Conservation (phyloP, 805 yeast species). For the Saccharomycopsis oosterbeekiorum region DNA sequence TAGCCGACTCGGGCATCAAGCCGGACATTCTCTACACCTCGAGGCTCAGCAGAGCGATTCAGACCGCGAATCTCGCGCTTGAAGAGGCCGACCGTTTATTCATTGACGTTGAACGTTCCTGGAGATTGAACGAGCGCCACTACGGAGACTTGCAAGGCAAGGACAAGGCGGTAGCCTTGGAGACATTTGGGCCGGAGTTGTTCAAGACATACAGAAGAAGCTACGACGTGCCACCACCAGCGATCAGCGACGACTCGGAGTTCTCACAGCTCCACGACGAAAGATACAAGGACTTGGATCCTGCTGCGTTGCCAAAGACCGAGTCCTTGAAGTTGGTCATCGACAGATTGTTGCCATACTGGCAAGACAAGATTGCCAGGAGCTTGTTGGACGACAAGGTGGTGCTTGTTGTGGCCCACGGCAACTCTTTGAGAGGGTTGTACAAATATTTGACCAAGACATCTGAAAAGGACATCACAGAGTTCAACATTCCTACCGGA, state of each 20-base stretch:
- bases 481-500: conserved; percentile 96
- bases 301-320: conserved; percentile 80
- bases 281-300: conserved; percentile 79
- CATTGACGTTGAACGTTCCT: conserved; percentile 86
- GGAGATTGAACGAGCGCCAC: conserved; percentile 99
- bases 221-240: conserved; percentile 93
- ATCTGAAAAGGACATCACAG: conserved; percentile 86
- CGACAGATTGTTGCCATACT: conserved; percentile 93
- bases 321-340: conserved; percentile 92
- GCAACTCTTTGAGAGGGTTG: conserved; percentile 94
- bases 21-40: conserved; percentile 92
- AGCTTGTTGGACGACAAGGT: conserved; percentile 82
- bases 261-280: conserved; percentile 79
- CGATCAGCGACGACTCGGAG: conserved; percentile 63
- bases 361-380: conserved; percentile 84
- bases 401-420: conserved; percentile 92
- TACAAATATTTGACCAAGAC: conserved; percentile 93
- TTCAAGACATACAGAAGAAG: conserved; percentile 98
- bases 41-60: conserved; percentile 86
- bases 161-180: conserved; percentile 91
- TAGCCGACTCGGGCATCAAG: conserved; percentile 73
- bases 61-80: conserved; percentile 92
- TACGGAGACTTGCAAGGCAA: conserved; percentile 98
- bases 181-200: conserved; percentile 79
- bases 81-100: conserved; percentile 80